phyloP scores from a whole-genome alignment of 2,329 filamentous ascomycete species.

The Microcyclosporella mali region DNA sequence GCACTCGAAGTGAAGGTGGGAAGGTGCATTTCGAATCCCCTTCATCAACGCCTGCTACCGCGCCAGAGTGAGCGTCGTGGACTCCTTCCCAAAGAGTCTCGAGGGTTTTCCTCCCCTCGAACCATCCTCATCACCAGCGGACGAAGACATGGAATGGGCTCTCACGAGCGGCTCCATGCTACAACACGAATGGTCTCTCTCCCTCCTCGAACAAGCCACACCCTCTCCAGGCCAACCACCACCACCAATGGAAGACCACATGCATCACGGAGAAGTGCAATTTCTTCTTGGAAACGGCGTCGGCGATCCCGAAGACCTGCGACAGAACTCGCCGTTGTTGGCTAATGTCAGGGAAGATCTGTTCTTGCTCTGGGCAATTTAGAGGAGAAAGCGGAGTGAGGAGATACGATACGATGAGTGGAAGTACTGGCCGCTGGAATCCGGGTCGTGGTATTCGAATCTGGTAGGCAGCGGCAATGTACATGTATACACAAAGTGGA shows the following conservation, averaged over 20 bases:
- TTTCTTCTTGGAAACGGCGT: constrained; percentile 50
- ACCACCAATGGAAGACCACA: constrained; percentile 55
- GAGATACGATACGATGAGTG: too few relatives aligned
- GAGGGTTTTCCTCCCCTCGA: constrained; percentile 60
- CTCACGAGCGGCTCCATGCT: constrained; percentile 6
- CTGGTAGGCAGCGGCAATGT: too few relatives aligned
- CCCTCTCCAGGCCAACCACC: not conserved
- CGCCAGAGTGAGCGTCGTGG: constrained; percentile 65
- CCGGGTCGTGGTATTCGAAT: too few relatives aligned
- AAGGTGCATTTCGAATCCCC: too few relatives aligned
- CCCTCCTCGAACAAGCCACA: constrained; percentile 64
- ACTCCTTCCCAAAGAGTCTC: constrained; percentile 66
- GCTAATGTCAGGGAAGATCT: constrained; percentile 59
- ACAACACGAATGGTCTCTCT: constrained; percentile 79
- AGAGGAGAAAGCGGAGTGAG: constrained; percentile 49
- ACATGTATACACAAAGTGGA: too few relatives aligned
- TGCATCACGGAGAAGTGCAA: constrained; percentile 55
- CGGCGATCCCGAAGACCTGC: constrained; percentile 54
- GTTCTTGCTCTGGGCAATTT: constrained; percentile 77
- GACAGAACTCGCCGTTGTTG: constrained; percentile 46
- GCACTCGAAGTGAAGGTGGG: too few relatives aligned
- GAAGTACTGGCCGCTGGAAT: too few relatives aligned
- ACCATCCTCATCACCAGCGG: constrained; percentile 1
- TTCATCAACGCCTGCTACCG: constrained; percentile 60
- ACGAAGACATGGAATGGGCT: constrained; percentile 20